Evolutionary conservation across 257 asterid genomes (phyloP).

Genomic region (Plectranthus barbatus): DNA sequence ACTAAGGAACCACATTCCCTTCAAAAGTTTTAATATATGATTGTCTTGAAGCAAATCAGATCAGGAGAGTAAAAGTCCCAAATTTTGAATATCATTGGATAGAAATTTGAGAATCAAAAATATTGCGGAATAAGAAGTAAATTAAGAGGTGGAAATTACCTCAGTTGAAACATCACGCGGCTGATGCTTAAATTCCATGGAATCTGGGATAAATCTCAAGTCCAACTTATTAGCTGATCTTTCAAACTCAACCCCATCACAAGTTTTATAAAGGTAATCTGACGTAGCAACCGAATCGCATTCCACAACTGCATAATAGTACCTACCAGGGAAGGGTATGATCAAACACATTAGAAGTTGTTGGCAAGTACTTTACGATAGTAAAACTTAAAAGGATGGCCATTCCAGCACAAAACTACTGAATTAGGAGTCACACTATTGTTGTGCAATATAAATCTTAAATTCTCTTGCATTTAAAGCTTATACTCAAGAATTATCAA

Average conservation of each 20-base stretch:
- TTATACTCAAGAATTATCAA: neutral
- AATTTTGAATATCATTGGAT: neutral
- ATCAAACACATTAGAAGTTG: neutral
- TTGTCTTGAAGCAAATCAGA: neutral
- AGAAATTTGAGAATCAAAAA: neutral
- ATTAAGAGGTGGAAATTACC: slow-evolving; percentile 31
- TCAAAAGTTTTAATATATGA: neutral
- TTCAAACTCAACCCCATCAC: slow-evolving; percentile 94
- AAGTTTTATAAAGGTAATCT: slow-evolving; percentile 67
- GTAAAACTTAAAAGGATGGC: neutral
- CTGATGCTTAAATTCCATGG: slow-evolving; percentile 70
- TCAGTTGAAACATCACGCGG: slow-evolving; percentile 89
- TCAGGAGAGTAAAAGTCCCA: neutral
- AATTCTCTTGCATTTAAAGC: neutral
- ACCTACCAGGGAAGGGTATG: slow-evolving; percentile 35
- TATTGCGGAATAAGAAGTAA: neutral
- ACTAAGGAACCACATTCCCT: neutral
- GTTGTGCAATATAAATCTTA: neutral
- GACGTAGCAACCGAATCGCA: slow-evolving; percentile 94
- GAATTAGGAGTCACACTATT: neutral
- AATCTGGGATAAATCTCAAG: slow-evolving; percentile 90
- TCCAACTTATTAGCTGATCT: slow-evolving; percentile 84
- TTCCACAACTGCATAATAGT: slow-evolving; percentile 83
- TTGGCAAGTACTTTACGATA: neutral
- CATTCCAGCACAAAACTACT: neutral